Evolutionary conservation across 805 yeast genomes (phyloP).

Genomic region (Lipomyces starkeyi): DNA sequence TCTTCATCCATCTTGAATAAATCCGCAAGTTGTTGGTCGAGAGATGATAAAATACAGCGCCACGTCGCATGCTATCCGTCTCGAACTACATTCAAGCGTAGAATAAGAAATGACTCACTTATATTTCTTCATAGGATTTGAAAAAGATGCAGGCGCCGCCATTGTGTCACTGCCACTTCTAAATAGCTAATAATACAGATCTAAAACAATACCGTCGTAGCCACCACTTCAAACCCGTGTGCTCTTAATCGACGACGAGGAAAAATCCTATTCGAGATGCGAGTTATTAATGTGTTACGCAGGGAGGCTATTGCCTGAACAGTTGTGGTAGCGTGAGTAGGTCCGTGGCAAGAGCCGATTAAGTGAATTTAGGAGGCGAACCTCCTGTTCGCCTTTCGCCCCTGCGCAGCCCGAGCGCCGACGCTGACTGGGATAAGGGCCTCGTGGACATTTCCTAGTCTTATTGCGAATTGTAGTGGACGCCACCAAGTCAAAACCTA

Average conservation of each 20-base stretch:
- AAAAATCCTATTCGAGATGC: background rate
- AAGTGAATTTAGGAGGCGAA: no score
- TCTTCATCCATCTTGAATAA: background rate
- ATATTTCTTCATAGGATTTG: constrained; percentile 47
- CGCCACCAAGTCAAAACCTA: background rate
- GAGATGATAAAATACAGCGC: background rate
- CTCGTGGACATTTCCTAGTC: background rate
- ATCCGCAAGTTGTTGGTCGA: background rate
- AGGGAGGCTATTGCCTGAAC: background rate
- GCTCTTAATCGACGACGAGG: background rate
- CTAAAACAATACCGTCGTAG: background rate
- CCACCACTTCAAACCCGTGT: background rate
- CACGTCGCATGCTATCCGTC: background rate
- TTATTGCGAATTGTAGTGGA: background rate
- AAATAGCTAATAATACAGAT: background rate
- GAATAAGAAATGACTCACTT: constrained; percentile 42
- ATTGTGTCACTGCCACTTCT: background rate
- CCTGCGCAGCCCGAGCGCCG: background rate
- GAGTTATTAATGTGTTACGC: background rate
- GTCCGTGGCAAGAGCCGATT: background rate
- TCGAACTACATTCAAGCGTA: background rate
- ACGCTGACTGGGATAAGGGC: background rate
- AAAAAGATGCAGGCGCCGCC: constrained; percentile 29
- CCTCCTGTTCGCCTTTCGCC: background rate
- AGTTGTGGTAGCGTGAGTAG: no score